Evolutionary conservation across 31 red algal species (phyloP).

Genomic region (Bonnemaisonia californica): DNA sequence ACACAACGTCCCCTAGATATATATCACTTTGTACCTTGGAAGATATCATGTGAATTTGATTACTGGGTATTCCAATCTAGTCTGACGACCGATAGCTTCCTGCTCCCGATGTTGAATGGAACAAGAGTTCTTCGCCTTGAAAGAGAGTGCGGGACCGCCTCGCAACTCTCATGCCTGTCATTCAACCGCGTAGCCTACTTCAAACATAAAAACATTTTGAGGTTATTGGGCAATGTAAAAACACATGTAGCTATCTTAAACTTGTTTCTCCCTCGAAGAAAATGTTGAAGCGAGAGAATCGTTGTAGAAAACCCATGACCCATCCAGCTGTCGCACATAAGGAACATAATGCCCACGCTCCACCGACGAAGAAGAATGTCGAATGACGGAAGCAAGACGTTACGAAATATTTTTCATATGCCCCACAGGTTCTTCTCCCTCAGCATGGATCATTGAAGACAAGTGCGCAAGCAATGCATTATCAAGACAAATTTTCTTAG

Average conservation of each 20-base stretch:
- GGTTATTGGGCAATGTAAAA: conserved; percentile 17
- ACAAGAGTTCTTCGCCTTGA: too few species aligned
- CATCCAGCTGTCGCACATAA: conserved; percentile 14
- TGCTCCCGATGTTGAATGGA: too few species aligned
- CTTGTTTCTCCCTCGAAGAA: not conserved
- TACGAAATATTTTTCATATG: not conserved
- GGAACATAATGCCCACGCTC: conserved; percentile 27
- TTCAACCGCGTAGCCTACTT: too few species aligned
- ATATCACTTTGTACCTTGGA: too few species aligned
- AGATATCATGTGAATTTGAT: too few species aligned
- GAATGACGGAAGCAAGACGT: conserved; percentile 15
- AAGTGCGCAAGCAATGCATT: conserved; percentile 1
- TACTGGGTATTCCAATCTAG: too few species aligned
- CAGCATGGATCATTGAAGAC: not conserved
- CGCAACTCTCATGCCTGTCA: too few species aligned
- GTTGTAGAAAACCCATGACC: conserved; percentile 36
- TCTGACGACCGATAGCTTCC: too few species aligned
- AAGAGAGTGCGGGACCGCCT: too few species aligned
- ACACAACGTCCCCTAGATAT: too few species aligned
- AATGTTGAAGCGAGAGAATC: not conserved
- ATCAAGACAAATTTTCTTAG: not conserved
- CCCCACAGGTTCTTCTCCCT: not conserved
- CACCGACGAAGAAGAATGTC: conserved; percentile 2
- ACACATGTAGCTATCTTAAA: conserved; percentile 16
- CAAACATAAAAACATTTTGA: not conserved